These are phyloP conservation scores for Apocynum venetum DNA, from an alignment of 257 asterid species.

Conservation along the genomic window DNA sequence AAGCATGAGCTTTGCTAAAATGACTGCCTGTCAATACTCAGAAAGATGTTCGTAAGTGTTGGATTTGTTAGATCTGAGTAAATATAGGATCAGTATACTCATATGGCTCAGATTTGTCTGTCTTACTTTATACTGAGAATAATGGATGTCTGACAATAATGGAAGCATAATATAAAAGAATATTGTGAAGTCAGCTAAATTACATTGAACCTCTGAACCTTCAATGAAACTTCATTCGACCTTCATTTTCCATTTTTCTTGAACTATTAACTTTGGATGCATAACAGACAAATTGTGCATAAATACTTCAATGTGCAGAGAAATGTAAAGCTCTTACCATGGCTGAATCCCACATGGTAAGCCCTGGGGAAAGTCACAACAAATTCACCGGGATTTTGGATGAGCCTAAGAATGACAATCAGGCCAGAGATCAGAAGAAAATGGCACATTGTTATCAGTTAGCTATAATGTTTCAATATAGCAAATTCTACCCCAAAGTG, in stretches of 20 bases:
- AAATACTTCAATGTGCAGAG: slow-evolving; percentile 14
- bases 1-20: not conserved
- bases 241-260: not conserved
- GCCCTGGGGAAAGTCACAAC: slow-evolving; percentile 99
- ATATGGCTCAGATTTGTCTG: not conserved
- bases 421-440: slow-evolving; percentile 12
- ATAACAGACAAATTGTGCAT: not conserved
- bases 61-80: not conserved
- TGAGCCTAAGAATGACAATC: slow-evolving; percentile 55
- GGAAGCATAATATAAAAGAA: not conserved
- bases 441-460: not conserved
- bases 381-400: slow-evolving; percentile 97
- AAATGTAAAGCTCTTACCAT: slow-evolving; percentile 59
- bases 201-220: not conserved
- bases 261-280: not conserved
- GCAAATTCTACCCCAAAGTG: not conserved
- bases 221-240: not conserved
- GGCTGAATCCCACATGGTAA: slow-evolving; percentile 97
- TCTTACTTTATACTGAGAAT: not conserved
- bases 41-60: not conserved
- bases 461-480: not conserved
- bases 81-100: not conserved
- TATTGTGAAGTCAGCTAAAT: not conserved
- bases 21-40: not conserved
- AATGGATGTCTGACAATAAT: not conserved